Conservation (phyloP, 768 basidiomycete species). For the Phanerodontia chrysosporium region DNA sequence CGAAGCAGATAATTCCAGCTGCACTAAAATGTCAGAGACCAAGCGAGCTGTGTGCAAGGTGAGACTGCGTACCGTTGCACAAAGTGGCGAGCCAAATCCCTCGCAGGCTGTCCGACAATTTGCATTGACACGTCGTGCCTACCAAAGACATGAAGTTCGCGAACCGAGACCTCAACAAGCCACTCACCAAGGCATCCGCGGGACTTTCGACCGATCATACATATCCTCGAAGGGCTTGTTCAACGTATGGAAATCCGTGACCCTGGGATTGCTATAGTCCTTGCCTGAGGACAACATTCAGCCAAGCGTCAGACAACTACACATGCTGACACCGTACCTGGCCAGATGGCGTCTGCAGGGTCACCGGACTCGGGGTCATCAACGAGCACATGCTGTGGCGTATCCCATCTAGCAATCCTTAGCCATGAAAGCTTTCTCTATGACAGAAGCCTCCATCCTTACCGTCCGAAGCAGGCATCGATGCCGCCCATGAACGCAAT, state of each 20-base stretch:
- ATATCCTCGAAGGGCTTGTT: constrained; percentile 92
- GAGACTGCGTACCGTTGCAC: constrained; percentile 63
- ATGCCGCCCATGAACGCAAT: constrained; percentile 98
- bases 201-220: constrained; percentile 86
- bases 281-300: constrained; percentile 73
- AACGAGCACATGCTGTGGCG: constrained; percentile 84
- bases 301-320: not conserved
- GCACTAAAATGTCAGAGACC: constrained; percentile 2
- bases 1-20: constrained; percentile 95
- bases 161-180: not conserved
- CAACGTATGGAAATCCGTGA: constrained; percentile 80
- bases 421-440: constrained; percentile 2
- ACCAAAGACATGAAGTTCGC: not conserved
- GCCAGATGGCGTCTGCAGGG: constrained; percentile 73
- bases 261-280: constrained; percentile 90
- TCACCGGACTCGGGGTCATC: constrained; percentile 72
- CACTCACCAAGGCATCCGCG: constrained; percentile 92
- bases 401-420: constrained; percentile 73
- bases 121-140: constrained; percentile 98
- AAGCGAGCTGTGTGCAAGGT: not conserved
- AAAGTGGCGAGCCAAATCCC: constrained; percentile 93
- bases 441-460: not conserved
- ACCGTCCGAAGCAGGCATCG: constrained; percentile 91
- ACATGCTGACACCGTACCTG: constrained; percentile 43
- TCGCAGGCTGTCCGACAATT: constrained; percentile 92